Conservation (phyloP, 495 filamentous ascomycete species). For the Halenospora varia region DNA sequence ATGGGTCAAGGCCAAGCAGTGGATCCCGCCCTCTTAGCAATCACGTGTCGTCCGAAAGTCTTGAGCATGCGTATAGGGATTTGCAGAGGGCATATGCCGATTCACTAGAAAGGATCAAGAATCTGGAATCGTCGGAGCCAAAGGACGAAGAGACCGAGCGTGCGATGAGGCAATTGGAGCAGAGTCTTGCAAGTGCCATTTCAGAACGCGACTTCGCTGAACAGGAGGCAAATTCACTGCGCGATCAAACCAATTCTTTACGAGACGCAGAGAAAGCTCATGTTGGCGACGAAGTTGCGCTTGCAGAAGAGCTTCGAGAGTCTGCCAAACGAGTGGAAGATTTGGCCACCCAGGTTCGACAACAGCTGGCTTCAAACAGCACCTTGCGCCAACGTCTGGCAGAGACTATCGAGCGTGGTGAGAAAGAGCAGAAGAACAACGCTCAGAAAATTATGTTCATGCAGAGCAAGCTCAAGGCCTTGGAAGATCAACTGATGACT, state of each 20-base stretch:
- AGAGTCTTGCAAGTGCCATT: constrained; percentile 59
- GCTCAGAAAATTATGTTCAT: constrained; percentile 76
- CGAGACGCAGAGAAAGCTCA: constrained; percentile 58
- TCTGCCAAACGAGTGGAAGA: constrained; percentile 74
- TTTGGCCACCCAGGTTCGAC: constrained; percentile 68
- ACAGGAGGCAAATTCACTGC: constrained; percentile 54
- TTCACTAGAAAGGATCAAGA: constrained; percentile 51
- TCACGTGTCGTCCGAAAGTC: constrained; percentile 61
- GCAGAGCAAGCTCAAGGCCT: constrained; percentile 68
- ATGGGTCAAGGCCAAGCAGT: constrained; percentile 42
- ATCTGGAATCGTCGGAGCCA: constrained; percentile 40
- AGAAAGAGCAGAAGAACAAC: constrained; percentile 75
- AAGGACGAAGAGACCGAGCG: constrained; percentile 47
- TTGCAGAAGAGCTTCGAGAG: constrained; percentile 61
- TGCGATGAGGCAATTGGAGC: constrained; percentile 60
- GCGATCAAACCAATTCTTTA: constrained; percentile 58
- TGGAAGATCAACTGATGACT: constrained; percentile 79
- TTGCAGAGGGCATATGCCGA: constrained; percentile 59
- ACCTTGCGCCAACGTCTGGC: constrained; percentile 75
- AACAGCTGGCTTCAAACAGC: constrained; percentile 73
- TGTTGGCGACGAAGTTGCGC: constrained; percentile 54
- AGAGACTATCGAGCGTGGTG: constrained; percentile 79
- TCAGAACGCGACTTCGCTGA: constrained; percentile 69
- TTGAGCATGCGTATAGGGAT: constrained; percentile 75
- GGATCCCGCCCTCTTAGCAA: constrained; percentile 16